These are phyloP conservation scores for Nicotiana otophora DNA, from an alignment of 257 asterid species.

Conservation along the genomic window DNA sequence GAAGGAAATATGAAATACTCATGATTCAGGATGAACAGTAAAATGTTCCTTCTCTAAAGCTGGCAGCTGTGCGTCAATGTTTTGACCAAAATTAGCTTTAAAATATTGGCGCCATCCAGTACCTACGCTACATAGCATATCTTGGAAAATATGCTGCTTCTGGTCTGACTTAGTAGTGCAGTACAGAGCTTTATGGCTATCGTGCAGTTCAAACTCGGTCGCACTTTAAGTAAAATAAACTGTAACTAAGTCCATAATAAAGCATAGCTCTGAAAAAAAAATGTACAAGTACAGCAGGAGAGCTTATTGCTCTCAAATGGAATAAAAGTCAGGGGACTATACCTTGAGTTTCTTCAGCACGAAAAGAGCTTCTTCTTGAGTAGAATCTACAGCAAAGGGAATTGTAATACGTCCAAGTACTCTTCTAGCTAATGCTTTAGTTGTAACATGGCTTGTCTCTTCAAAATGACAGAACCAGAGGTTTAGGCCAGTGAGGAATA, in stretches of 20 bases:
- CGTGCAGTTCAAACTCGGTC: not conserved
- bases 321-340: constrained; percentile 14
- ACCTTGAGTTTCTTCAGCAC: constrained; percentile 81
- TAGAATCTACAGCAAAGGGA: constrained; percentile 63
- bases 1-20: not conserved
- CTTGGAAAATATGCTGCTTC: not conserved
- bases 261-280: not conserved
- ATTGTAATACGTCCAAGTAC: constrained; percentile 43
- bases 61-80: not conserved
- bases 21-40: not conserved
- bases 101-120: not conserved
- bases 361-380: constrained; percentile 74
- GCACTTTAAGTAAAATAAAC: not conserved
- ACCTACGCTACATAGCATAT: not conserved
- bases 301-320: not conserved
- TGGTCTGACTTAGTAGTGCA: not conserved
- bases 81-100: not conserved
- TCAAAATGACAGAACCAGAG: constrained; percentile 10
- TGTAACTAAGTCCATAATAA: not conserved
- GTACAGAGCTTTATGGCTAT: not conserved
- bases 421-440: constrained; percentile 30
- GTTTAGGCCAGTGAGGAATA: constrained; percentile 9
- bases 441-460: constrained; percentile 23
- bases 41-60: not conserved
- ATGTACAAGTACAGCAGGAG: not conserved